These are phyloP conservation scores for Artemisia tridentata DNA, from an alignment of 129 eudicot species.

Conservation along the genomic window DNA sequence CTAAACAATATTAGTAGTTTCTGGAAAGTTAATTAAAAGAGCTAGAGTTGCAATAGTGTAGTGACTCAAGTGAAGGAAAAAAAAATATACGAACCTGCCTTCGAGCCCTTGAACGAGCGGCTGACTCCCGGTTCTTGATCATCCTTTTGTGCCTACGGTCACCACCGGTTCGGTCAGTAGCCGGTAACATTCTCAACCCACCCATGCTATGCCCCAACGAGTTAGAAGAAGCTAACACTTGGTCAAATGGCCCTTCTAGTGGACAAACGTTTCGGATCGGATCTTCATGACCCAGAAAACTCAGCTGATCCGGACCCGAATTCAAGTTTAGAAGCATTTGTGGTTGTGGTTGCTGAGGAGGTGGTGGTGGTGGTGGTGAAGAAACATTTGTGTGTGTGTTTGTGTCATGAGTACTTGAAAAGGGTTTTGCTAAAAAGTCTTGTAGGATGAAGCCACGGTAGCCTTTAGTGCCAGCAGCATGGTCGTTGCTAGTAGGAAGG, in stretches of 20 bases:
- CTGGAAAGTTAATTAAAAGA: background rate
- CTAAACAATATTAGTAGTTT: too few species aligned
- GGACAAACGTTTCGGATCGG: conserved; percentile 25
- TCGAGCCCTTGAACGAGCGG: conserved; percentile 82
- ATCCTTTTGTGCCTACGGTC: conserved; percentile 62
- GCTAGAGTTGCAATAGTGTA: background rate
- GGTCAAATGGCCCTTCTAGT: conserved; percentile 36
- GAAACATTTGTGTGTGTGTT: conserved; percentile 18
- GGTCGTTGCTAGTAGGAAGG: conserved; percentile 37
- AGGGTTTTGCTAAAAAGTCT: conserved; percentile 61
- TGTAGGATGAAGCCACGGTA: conserved; percentile 44
- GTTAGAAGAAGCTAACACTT: conserved; percentile 36
- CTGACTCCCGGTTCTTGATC: conserved; percentile 84
- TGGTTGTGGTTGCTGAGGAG: conserved; percentile 27
- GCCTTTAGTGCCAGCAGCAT: conserved; percentile 19
- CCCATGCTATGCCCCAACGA: conserved; percentile 17
- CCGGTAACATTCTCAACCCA: conserved; percentile 40
- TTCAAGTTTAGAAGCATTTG: conserved; percentile 41
- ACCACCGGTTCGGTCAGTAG: conserved; percentile 32
- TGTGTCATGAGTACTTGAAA: conserved; percentile 27
- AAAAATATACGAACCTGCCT: conserved; percentile 50
- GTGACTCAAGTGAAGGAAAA: conserved; percentile 13
- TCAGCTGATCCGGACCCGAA: conserved; percentile 38
- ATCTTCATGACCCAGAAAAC: conserved; percentile 18
- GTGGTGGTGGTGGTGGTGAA: conserved; percentile 25